Evolutionary conservation across 2,329 filamentous ascomycete species (phyloP).

Genomic region (Fusarium concolor): DNA sequence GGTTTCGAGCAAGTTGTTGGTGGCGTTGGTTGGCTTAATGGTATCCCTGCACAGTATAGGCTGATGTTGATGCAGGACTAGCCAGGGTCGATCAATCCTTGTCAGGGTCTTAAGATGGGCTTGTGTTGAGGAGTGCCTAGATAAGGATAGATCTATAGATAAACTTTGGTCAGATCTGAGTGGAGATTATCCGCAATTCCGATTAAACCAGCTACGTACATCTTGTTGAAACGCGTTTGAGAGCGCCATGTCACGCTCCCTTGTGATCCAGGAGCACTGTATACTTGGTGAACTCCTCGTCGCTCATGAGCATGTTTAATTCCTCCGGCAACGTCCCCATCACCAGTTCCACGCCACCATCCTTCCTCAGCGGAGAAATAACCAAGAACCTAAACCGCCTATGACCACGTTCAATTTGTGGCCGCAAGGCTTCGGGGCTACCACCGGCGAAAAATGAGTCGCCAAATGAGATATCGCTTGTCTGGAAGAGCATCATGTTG

Average conservation of each 20-base stretch:
- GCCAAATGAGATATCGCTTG: slow-evolving; percentile 9
- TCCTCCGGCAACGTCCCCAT: slow-evolving; percentile 8
- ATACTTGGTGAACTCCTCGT: slow-evolving; percentile 12
- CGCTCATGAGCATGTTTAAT: slow-evolving; percentile 13
- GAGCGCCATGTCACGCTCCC: background rate
- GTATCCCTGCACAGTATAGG: too few species aligned
- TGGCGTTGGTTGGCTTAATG: background rate
- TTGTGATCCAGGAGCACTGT: slow-evolving; percentile 5
- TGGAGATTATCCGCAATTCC: too few species aligned
- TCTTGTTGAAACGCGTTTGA: too few species aligned
- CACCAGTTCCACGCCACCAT: slow-evolving; percentile 4
- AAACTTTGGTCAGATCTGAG: too few species aligned
- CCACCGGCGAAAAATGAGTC: slow-evolving; percentile 6
- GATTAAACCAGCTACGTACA: too few species aligned
- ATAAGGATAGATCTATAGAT: too few species aligned
- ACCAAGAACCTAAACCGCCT: slow-evolving; percentile 6
- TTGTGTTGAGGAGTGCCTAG: too few species aligned
- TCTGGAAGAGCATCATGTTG: slow-evolving; percentile 16
- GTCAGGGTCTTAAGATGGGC: background rate
- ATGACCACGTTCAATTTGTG: slow-evolving; percentile 10
- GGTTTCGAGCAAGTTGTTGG: slow-evolving; percentile 14
- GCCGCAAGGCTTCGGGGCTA: slow-evolving; percentile 9
- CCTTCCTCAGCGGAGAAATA: slow-evolving; percentile 3
- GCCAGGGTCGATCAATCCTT: background rate
- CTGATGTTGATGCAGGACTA: too few species aligned